Base-by-base conservation (phyloP, 2,329 filamentous ascomycete genomes). In the Diaporthe ampelina region DNA sequence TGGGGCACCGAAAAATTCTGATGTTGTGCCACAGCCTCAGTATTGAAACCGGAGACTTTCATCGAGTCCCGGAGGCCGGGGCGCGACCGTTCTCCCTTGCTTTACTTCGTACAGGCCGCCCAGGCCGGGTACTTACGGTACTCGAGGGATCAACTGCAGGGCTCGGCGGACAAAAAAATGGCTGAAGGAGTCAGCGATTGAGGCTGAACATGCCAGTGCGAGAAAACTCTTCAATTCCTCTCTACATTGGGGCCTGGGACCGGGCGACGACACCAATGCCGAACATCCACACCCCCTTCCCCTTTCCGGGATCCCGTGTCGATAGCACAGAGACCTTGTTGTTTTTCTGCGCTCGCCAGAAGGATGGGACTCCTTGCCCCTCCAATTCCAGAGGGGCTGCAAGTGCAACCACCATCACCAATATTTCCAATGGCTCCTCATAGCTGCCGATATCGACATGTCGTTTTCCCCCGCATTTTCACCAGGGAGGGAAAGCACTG, bases 141-240 rank as follows among this genome's bases (percentile, higher is more conserved):
- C 61, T 67, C 29, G 45, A 67, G 61, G 59, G 61, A 67, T 67
- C 29, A 32, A 48, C 37, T 50, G 35, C 43, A 67, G 61, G 61
- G 26, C 61, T 50, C 43, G 43, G 61, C 45, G 61, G 61, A 35
- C 37, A 19, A 37, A 37, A 50, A 67, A 6, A 52, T 40, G 40
- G 63, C 48, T 40, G 63, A 40, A 68, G 63, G 63, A 67, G 63
- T 67, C 43, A 67, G 63, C 63, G 9, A 54, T 68, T 54, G 63
- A 68, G 63, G 63, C 63, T 68, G 63, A 54, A 68, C 63, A 68
- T 68, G 63, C 63, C 63, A 68, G 63, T 68, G 63, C 63, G 63
- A 68, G 63, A 68, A 68, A 68, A 68, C 63, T 68, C 63, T 68
- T 68, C 63, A 68, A 54, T 68, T 68, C 48, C 32, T 67, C 61